phyloP scores from a whole-genome alignment of 2,329 filamentous ascomycete species.

The Dissoconium aciculare region DNA sequence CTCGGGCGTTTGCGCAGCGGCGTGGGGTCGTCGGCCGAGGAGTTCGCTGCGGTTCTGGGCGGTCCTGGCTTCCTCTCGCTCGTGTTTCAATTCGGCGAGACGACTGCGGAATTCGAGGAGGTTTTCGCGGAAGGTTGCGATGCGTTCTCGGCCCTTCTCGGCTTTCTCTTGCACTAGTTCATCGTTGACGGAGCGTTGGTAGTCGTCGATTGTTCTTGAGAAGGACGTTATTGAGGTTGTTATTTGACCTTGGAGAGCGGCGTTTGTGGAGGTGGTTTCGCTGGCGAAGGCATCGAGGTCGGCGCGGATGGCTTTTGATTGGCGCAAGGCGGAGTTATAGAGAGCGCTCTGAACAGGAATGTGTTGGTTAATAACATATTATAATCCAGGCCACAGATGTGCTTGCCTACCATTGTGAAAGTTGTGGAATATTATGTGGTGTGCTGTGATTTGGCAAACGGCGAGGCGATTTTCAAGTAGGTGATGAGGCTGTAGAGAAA shows the following conservation, averaged over 20 bases:
- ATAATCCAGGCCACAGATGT: background rate
- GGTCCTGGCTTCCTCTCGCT: constrained; percentile 48
- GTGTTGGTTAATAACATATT: too few species aligned
- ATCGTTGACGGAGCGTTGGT: constrained; percentile 67
- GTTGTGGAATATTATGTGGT: too few species aligned
- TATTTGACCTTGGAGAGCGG: constrained; percentile 47
- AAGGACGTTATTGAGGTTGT: constrained; percentile 70
- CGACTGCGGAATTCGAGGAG: constrained; percentile 64
- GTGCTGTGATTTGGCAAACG: too few species aligned
- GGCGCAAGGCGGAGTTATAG: constrained; percentile 74
- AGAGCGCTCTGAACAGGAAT: constrained; percentile 48
- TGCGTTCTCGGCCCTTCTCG: constrained; percentile 72
- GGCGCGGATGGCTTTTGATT: constrained; percentile 63
- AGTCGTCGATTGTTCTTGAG: constrained; percentile 82
- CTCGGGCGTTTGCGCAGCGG: constrained; percentile 53
- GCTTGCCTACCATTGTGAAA: background rate
- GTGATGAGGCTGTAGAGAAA: too few species aligned
- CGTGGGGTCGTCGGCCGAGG: constrained; percentile 66
- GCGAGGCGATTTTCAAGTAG: too few species aligned
- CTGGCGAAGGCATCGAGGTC: constrained; percentile 57
- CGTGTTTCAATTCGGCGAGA: constrained; percentile 62
- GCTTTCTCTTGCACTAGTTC: constrained; percentile 86
- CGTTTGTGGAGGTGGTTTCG: constrained; percentile 42
- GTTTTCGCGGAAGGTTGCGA: constrained; percentile 73
- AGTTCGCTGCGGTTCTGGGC: constrained; percentile 54